Evolutionary conservation across 306 rosid genomes (phyloP).

Genomic region (Acacia confusa): DNA sequence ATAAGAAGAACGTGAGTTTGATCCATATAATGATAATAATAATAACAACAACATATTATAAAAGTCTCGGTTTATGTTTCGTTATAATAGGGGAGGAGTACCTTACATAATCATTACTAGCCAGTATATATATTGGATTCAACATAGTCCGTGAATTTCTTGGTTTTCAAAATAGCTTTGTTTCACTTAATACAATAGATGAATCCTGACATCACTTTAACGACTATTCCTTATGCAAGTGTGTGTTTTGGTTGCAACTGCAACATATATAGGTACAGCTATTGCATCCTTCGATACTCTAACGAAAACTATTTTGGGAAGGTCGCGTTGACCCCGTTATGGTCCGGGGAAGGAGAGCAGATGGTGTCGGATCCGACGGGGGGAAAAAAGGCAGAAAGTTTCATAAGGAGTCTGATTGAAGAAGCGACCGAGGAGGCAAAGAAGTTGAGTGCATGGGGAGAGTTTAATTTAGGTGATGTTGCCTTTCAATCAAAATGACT

Average conservation of each 20-base stretch:
- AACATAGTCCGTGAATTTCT: no score
- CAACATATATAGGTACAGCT: background rate
- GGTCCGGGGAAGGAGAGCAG: accelerated
- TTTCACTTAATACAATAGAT: no score
- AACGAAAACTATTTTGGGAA: background rate
- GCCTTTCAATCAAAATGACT: no score
- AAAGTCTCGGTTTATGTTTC: no score
- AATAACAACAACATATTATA: no score
- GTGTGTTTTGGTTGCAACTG: background rate
- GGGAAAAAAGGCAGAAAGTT: background rate
- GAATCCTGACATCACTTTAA: no score
- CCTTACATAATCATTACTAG: no score
- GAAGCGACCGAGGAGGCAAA: background rate
- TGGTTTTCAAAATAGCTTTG: no score
- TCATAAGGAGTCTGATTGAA: background rate
- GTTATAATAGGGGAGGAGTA: no score
- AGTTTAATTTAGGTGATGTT: background rate
- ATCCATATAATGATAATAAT: no score
- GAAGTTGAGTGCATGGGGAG: background rate
- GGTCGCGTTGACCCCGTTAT: background rate
- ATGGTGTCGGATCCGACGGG: background rate
- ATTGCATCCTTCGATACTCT: background rate
- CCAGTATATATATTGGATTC: no score
- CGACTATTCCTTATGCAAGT: background rate
- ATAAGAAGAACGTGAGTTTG: no score